Evolutionary conservation across 345 rosid genomes (phyloP), one percentile per base, ranked within the genome.

Genomic region (Aquilaria sinensis): DNA sequence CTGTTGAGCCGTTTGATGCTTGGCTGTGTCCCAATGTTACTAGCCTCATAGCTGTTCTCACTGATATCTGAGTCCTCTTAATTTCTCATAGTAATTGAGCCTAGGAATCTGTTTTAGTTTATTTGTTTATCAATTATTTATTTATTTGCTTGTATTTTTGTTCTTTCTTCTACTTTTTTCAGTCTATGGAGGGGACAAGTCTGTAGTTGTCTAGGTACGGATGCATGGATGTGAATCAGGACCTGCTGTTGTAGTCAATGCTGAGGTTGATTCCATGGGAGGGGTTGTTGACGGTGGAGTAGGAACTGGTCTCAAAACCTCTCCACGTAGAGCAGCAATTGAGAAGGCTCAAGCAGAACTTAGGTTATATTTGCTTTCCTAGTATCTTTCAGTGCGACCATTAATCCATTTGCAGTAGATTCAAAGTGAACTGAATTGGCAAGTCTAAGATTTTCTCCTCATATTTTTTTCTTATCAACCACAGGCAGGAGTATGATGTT

Each of bases 201-300:
- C 53, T 47, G 69, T 69, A 50, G 69, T 57, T 58, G 47, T 48
- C 67, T 51, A 62, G 73, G 72, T 70, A 72, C 80, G 78, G 78
- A 88, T 85, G 92, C 84, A 81, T 84, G 94, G 80, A 81, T 73
- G 83, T 73, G 77, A 80, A 67, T 76, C 80, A 57, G 82, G 74
- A 70, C 70, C 78, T 79, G 73, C 64, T 77, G 64, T 71, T 71
- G 70, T 81, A 70, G 86, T 88, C 88, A 83, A 86, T 88, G 94
- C 97, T 81, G 97, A 91, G 80, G 88, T 83, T 78, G 96, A 88
- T 80, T 88, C 94, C 83, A 91, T 91, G 97, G 96, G 96, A 74
- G 97, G 97, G 77, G 90, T 86, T 57, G 90, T 86, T 57, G 94
- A 91, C 68, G 83, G 94, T 52, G 91, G 94, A 80, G 88, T 75